A percentile compares a stretch with the other conserved stretches of the same genome.
These are phyloP conservation scores for Inosperma sp. DNA, from an alignment of 768 basidiomycete species.

Conservation along the genomic window DNA sequence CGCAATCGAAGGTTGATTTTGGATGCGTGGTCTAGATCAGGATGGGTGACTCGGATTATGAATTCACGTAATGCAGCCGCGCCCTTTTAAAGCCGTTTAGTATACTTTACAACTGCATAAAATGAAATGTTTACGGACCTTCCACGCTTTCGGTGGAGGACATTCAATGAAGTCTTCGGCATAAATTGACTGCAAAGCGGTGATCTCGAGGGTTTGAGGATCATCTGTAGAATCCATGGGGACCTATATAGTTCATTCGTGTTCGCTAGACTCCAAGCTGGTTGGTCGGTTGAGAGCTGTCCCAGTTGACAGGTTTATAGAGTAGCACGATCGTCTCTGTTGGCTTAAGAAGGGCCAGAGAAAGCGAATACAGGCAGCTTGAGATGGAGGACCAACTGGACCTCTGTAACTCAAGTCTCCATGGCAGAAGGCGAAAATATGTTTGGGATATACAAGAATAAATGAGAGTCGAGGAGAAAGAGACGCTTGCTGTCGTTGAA, in stretches of 20 bases:
- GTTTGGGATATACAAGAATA: slow-evolving; percentile 8
- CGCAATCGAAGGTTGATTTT: slow-evolving; percentile 65
- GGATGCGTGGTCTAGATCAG: slow-evolving; percentile 48
- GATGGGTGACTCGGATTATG: slow-evolving; percentile 65
- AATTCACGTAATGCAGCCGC: slow-evolving; percentile 72
- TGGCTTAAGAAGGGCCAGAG: slow-evolving; percentile 19
- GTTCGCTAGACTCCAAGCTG: no score
- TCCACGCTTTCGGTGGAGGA: slow-evolving; percentile 79
- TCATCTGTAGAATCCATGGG: slow-evolving; percentile 73
- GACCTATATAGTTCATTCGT: slow-evolving; percentile 24
- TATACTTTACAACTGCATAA: slow-evolving; percentile 8
- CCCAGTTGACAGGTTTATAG: slow-evolving; percentile 14
- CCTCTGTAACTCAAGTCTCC: slow-evolving; percentile 75
- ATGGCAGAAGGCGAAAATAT: slow-evolving; percentile 37
- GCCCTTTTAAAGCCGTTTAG: slow-evolving; percentile 38
- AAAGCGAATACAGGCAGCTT: slow-evolving; percentile 42
- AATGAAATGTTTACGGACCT: slow-evolving; percentile 40
- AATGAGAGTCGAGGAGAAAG: slow-evolving; percentile 1
- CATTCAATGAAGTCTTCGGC: slow-evolving; percentile 70
- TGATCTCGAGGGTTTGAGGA: slow-evolving; percentile 64
- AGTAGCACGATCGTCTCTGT: slow-evolving; percentile 14
- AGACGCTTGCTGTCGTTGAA: no score
- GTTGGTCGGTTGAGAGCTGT: slow-evolving; percentile 11
- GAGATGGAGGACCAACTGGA: slow-evolving; percentile 61
- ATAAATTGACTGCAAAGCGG: slow-evolving; percentile 76